phyloP scores from a whole-genome alignment of 2,329 filamentous ascomycete genomes.

The Aureobasidium leucospermi region DNA sequence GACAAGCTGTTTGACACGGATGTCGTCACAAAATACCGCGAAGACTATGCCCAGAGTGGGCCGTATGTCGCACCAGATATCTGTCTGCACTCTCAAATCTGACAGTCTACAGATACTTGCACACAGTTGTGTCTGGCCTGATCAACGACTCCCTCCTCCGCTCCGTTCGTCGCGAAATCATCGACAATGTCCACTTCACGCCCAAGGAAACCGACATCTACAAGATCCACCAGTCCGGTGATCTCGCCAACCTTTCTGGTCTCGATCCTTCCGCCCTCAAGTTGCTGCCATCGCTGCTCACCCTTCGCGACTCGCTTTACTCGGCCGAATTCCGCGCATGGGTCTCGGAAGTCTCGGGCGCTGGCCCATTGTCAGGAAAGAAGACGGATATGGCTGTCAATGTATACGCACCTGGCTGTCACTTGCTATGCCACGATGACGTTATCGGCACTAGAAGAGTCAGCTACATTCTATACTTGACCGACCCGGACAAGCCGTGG shows the following conservation, averaged over 20 bases:
- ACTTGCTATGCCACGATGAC: slow-evolving; percentile 93
- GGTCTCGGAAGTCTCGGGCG: slow-evolving; percentile 75
- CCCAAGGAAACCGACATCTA: slow-evolving; percentile 99
- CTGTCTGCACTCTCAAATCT: not conserved
- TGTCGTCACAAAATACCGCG: slow-evolving; percentile 52
- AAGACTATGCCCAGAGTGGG: slow-evolving; percentile 55
- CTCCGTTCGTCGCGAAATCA: slow-evolving; percentile 77
- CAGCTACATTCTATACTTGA: slow-evolving; percentile 95
- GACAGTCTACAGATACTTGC: slow-evolving; percentile 59
- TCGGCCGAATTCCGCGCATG: slow-evolving; percentile 84
- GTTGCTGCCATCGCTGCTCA: slow-evolving; percentile 81
- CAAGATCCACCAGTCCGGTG: slow-evolving; percentile 97
- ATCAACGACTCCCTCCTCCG: slow-evolving; percentile 78
- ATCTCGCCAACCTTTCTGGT: slow-evolving; percentile 92
- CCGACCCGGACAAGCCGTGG: slow-evolving; percentile 87
- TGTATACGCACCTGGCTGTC: slow-evolving; percentile 93
- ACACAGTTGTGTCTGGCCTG: slow-evolving; percentile 77
- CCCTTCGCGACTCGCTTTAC: slow-evolving; percentile 90
- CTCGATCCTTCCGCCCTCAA: slow-evolving; percentile 78
- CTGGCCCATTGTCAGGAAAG: slow-evolving; percentile 77
- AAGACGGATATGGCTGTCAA: slow-evolving; percentile 99
- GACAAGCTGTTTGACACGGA: slow-evolving; percentile 57
- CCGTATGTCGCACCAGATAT: slow-evolving; percentile 33
- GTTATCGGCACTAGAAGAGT: slow-evolving; percentile 95
- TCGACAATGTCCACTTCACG: slow-evolving; percentile 85